Conservation (phyloP, 176 grass and related monocot species). For the Lolium perenne region DNA sequence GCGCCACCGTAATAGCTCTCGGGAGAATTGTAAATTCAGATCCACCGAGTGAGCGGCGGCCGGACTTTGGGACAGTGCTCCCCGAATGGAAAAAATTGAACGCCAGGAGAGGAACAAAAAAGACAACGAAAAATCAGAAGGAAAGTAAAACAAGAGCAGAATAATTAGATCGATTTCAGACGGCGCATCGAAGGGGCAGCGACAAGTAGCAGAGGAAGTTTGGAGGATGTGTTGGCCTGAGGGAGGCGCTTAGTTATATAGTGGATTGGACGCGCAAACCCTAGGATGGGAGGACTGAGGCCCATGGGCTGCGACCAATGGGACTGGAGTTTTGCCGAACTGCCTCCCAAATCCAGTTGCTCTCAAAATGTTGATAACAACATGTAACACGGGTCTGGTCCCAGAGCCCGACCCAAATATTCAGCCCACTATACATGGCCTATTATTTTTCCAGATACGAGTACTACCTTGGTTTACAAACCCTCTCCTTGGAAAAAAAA, state of each 20-base stretch:
- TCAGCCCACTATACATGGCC: not conserved
- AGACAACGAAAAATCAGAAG: not conserved
- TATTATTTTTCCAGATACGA: too few species aligned
- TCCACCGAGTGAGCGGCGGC: constrained; percentile 31
- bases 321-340: not conserved
- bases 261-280: not conserved
- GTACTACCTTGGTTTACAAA: not conserved
- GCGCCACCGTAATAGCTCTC: constrained; percentile 44
- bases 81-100: not conserved
- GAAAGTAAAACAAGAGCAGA: not conserved
- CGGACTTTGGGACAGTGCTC: constrained; percentile 29
- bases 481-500: too few species aligned
- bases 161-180: not conserved
- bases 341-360: too few species aligned
- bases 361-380: too few species aligned
- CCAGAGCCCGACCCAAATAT: too few species aligned
- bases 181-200: not conserved
- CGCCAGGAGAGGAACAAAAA: too few species aligned
- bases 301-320: not conserved
- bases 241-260: not conserved
- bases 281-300: not conserved
- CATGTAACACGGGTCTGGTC: too few species aligned
- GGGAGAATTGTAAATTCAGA: constrained; percentile 35
- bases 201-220: not conserved
- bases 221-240: not conserved